Evolutionary conservation across 2,329 filamentous ascomycete species (phyloP).

Genomic region (Xylariaceae sp.): DNA sequence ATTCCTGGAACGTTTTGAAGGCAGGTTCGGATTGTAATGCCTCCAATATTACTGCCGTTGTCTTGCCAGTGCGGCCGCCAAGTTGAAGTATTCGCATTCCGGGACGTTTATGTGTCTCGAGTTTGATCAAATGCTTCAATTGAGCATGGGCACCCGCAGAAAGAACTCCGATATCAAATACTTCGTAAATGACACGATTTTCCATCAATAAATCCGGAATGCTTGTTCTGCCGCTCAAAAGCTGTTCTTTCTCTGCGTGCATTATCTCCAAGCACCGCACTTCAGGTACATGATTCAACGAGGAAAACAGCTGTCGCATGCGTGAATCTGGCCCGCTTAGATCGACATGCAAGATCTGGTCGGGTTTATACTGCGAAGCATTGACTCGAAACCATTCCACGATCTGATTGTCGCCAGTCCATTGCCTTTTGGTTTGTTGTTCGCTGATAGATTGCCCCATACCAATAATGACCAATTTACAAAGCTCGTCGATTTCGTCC

Average conservation of each 20-base stretch:
- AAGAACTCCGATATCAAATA: slow-evolving; percentile 3
- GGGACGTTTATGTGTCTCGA: slow-evolving; percentile 1
- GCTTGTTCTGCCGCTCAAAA: no score
- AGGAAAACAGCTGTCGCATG: background rate
- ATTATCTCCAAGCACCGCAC: no score
- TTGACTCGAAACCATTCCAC: no score
- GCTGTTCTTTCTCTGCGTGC: background rate
- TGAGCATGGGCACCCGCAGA: slow-evolving; percentile 1
- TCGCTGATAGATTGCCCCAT: no score
- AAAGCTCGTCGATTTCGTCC: no score
- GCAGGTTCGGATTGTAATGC: background rate
- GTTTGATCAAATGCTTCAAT: background rate
- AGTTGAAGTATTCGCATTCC: slow-evolving; percentile 2
- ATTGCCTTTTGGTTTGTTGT: no score
- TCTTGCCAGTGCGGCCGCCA: slow-evolving; percentile 3
- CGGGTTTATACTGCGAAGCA: no score
- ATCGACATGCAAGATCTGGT: slow-evolving; percentile 1
- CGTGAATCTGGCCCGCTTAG: background rate
- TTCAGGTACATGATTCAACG: no score
- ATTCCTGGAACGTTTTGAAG: background rate
- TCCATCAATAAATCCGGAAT: background rate
- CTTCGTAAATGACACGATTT: slow-evolving; percentile 2
- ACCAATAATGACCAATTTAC: no score
- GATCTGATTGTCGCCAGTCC: no score
- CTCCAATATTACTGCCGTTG: background rate